These are phyloP conservation scores for Magnaporthiopsis incrustans DNA, from an alignment of 2,329 filamentous ascomycete species.

Conservation along the genomic window DNA sequence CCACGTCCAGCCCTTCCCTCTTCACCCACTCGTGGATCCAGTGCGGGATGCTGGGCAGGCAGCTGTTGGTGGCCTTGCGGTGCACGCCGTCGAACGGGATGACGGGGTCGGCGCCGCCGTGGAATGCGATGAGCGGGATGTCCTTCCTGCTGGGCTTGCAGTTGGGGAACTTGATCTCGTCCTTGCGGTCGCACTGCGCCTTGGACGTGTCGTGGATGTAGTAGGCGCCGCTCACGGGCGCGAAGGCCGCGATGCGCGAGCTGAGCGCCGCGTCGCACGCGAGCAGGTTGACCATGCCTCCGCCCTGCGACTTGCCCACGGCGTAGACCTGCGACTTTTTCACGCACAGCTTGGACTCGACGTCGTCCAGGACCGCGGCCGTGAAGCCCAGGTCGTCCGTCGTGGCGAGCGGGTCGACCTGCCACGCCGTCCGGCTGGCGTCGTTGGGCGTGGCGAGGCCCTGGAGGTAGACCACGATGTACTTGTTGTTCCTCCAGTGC, in stretches of 20 bases:
- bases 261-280: constrained; percentile 30
- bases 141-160: constrained; percentile 30
- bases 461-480: constrained; percentile 2
- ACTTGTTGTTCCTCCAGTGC: not conserved
- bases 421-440: constrained; percentile 1
- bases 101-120: constrained; percentile 33
- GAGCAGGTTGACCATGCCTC: constrained; percentile 32
- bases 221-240: constrained; percentile 31
- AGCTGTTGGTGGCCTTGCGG: constrained; percentile 29
- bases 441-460: not conserved
- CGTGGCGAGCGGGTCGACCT: constrained; percentile 1
- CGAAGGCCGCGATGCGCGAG: constrained; percentile 31
- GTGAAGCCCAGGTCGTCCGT: constrained; percentile 5
- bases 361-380: not conserved
- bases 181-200: not conserved
- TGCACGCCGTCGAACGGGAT: constrained; percentile 34
- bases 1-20: constrained; percentile 21
- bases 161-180: constrained; percentile 1
- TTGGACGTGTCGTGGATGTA: constrained; percentile 24
- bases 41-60: constrained; percentile 28
- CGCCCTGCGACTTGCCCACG: constrained; percentile 36
- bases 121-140: constrained; percentile 35
- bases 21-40: constrained; percentile 35
- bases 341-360: constrained; percentile 20
- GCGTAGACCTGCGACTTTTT: constrained; percentile 33